Conservation (phyloP, 805 yeast genomes). For the Vanderwaltozyma verrucispora region DNA sequence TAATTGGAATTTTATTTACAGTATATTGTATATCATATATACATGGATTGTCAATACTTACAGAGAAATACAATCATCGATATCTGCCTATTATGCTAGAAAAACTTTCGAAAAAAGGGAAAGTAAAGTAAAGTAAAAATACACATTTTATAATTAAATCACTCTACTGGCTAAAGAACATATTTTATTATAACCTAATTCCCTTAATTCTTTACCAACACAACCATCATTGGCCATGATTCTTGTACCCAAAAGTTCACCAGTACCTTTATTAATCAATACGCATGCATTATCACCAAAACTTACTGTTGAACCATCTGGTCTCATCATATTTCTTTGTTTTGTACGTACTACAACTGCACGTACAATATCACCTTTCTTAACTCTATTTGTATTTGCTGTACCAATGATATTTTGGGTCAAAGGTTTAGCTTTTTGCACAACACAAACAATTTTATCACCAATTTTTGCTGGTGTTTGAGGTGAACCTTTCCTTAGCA, state of each 20-base stretch:
- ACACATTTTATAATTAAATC: neutral
- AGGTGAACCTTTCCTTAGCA: constrained; percentile 73
- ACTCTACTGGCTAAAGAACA: constrained; percentile 87
- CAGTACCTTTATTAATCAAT: constrained; percentile 72
- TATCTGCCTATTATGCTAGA: too few relatives aligned
- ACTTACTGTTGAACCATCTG: constrained; percentile 76
- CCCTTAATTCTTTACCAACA: constrained; percentile 84
- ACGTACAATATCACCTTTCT: constrained; percentile 90
- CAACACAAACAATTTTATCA: constrained; percentile 89
- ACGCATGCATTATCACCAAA: constrained; percentile 98
- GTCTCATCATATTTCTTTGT: constrained; percentile 56
- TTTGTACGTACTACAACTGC: constrained; percentile 93
- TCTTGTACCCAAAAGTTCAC: constrained; percentile 93
- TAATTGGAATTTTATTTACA: too few relatives aligned
- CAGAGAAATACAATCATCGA: too few relatives aligned
- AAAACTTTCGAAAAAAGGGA: neutral
- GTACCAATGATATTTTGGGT: constrained; percentile 64
- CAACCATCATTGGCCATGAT: constrained; percentile 43
- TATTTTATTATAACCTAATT: constrained; percentile 73
- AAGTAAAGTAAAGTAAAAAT: neutral
- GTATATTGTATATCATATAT: too few relatives aligned
- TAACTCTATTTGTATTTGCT: constrained; percentile 66
- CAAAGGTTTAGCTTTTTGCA: constrained; percentile 78
- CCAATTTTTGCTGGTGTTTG: constrained; percentile 76
- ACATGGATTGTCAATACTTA: too few relatives aligned